These are phyloP conservation scores for Calonectria hawksworthii DNA, from an alignment of 2,329 filamentous ascomycete species.

Conservation along the genomic window DNA sequence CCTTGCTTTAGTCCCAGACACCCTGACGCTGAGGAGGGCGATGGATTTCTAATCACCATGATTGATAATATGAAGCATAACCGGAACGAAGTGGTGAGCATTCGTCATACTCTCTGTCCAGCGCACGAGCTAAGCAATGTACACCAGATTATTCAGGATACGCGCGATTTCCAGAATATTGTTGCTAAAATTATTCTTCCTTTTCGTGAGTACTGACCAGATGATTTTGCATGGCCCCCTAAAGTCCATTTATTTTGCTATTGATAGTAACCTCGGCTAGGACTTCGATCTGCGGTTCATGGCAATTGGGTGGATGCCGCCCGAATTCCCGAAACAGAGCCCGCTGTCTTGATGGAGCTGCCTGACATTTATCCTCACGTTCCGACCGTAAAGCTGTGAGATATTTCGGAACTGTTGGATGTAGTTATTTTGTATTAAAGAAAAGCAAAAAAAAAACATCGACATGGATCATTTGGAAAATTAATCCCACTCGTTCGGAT, in stretches of 20 bases:
- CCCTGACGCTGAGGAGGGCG: not conserved
- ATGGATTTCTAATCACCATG: not conserved
- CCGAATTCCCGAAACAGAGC: not conserved
- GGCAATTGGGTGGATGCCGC: not conserved
- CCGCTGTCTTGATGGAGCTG: not conserved
- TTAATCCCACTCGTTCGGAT: too few relatives aligned
- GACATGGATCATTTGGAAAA: too few relatives aligned
- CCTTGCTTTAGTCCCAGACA: not conserved
- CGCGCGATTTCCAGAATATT: not conserved
- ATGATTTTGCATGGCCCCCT: accelerated
- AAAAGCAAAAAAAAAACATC: too few relatives aligned
- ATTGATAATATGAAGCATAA: not conserved
- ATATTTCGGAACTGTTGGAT: too few relatives aligned
- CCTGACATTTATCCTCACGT: not conserved
- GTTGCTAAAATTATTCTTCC: not conserved
- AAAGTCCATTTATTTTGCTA: not conserved
- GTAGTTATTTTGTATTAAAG: too few relatives aligned
- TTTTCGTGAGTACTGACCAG: not conserved
- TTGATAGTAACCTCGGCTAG: not conserved
- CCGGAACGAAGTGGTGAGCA: not conserved
- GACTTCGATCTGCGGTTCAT: not conserved
- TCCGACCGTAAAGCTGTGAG: not conserved
- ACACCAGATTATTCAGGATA: not conserved
- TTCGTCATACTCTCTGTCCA: accelerated
- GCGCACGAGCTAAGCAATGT: not conserved